Evolutionary conservation across 768 basidiomycete genomes (phyloP), one percentile per base, ranked within the genome.

Genomic region (Leccinum boreale): DNA sequence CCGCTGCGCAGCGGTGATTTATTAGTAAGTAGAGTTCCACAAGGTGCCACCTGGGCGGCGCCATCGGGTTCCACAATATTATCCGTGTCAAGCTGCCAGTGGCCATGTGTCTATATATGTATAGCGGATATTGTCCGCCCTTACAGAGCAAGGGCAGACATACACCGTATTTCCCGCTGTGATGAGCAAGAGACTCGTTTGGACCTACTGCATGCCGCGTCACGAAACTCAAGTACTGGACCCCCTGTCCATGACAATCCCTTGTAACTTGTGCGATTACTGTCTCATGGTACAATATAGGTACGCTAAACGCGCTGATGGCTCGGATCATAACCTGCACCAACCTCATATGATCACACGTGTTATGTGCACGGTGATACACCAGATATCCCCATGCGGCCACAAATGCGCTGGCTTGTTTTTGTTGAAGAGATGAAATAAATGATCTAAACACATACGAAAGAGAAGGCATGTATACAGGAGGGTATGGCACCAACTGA

Each of bases 1-100:
- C 24, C 14, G 23, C 29, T 24, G 39, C 39, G 39, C 9, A 42
- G 53, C 21, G 53, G 53, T 29, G 21, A 15, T 14, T 23, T 21
- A n/a, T 19, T 35, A 36, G 15, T 55, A 17, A 39, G n/a, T 0
- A 19, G 19, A 54, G 11, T 19, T 9, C 19, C 14, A 57, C 12
- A 11, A 10, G 28, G 2, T 28, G 28, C 28, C 28, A 28, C 9
- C 39, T 17, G 17, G 36, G 39, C 39, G 39, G 39, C 4, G 28
- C 35, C 35, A 42, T n/a, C 39, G 39, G 39, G 39, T n/a, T 19
- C n/a, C n/a, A 54, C 79, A 47, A 81, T 79, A 48, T 80, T 86
- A 0, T 85, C 86, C 3, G 86, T 87, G 55, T 82, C 12, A 31
- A 11, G 29, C n/a, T n/a, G n/a, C n/a, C n/a, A n/a, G n/a, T n/a